phyloP scores from a whole-genome alignment of 768 basidiomycete species.

The Tulasnella sp. region DNA sequence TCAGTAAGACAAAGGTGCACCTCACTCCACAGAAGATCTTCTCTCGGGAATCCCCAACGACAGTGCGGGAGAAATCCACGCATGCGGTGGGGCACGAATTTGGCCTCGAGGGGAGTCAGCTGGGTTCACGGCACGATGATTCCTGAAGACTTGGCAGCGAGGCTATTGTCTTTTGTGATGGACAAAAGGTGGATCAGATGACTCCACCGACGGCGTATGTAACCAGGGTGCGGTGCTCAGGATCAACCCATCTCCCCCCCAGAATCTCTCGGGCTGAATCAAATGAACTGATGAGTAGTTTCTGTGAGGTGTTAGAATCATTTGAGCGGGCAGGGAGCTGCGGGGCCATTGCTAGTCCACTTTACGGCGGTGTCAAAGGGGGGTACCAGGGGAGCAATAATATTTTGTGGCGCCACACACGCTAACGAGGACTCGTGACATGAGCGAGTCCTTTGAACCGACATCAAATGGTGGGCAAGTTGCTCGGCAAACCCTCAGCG shows the following conservation, averaged over 20 bases:
- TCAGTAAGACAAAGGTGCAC: neutral
- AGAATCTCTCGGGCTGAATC: neutral
- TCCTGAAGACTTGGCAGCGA: neutral
- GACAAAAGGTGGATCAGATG: neutral
- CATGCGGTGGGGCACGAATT: neutral
- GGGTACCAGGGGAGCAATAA: neutral
- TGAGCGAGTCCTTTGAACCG: neutral
- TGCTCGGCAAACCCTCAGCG: neutral
- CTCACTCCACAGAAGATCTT: neutral
- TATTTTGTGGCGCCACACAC: neutral
- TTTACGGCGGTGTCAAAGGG: neutral
- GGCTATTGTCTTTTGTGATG: neutral
- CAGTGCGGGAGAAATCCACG: neutral
- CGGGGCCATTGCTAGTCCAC: neutral
- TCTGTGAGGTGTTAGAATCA: neutral
- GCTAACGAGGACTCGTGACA: neutral
- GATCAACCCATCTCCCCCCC: neutral
- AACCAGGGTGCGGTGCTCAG: neutral
- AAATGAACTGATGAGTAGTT: neutral
- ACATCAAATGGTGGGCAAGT: neutral
- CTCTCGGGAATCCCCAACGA: neutral
- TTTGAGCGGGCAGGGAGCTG: neutral
- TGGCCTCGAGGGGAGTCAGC: constrained; percentile 8
- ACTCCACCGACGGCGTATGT: neutral
- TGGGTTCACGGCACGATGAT: neutral